A percentile compares a stretch with the other conserved stretches of the same genome.
Evolutionary conservation across 805 yeast genomes (phyloP).

Genomic region (Tetrapisispora iriomotensis): DNA sequence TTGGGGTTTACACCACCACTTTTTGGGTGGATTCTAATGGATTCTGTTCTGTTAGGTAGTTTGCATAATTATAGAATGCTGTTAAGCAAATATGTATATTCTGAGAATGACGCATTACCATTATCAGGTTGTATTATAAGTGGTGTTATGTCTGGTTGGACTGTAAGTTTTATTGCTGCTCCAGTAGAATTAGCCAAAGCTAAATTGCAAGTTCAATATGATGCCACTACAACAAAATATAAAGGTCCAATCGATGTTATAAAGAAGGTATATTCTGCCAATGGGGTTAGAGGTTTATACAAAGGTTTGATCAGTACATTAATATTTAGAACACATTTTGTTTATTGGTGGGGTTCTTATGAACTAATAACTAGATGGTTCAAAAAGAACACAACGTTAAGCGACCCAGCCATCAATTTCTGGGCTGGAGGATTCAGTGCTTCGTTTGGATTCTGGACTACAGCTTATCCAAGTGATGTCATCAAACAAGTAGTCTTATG

Average conservation of each 20-base stretch:
- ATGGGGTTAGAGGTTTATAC: conserved; percentile 66
- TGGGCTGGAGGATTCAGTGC: conserved; percentile 63
- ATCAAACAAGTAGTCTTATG: conserved; percentile 63
- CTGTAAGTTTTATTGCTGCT: conserved; percentile 92
- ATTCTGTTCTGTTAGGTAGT: conserved; percentile 81
- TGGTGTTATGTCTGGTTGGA: conserved; percentile 74
- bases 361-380: conserved; percentile 67
- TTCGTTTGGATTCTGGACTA: conserved; percentile 82
- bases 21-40: conserved; percentile 92
- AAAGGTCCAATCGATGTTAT: conserved; percentile 77
- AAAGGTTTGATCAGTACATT: conserved; percentile 78
- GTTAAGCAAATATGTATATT: conserved; percentile 53
- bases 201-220: conserved; percentile 81
- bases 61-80: conserved; percentile 65
- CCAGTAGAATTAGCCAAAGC: conserved; percentile 89
- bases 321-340: conserved; percentile 40
- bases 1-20: conserved; percentile 90
- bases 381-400: conserved; percentile 51
- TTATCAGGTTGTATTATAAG: conserved; percentile 66
- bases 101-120: conserved; percentile 55
- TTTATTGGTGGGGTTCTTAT: conserved; percentile 76
- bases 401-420: conserved; percentile 39
- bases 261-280: conserved; percentile 42
- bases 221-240: conserved; percentile 55
- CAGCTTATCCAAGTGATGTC: conserved; percentile 82